Percentiles rank a stretch among this genome's conserved stretches.
Evolutionary conservation across 2,329 filamentous ascomycete species (phyloP).

Genomic region (Hypoxylon sp.): DNA sequence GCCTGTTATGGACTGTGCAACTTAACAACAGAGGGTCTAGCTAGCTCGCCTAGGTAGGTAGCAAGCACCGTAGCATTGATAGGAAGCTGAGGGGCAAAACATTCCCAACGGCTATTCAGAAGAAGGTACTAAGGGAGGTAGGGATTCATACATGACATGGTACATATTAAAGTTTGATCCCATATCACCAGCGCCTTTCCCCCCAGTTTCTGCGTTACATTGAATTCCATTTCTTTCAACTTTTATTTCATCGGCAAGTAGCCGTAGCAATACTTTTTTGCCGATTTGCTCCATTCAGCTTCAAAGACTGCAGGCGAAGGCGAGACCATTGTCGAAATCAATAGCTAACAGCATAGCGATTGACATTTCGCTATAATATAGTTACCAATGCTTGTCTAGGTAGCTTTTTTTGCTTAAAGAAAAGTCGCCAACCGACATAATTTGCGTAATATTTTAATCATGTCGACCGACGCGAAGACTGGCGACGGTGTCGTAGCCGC

Average conservation of each 20-base stretch:
- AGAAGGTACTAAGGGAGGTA: slow-evolving; percentile 6
- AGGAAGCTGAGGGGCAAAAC: slow-evolving; percentile 36
- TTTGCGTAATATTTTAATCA: slow-evolving; percentile 31
- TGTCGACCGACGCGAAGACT: slow-evolving; percentile 43
- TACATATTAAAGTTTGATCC: slow-evolving; percentile 23
- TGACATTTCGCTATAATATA: slow-evolving; percentile 12
- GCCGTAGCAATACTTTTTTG: not conserved
- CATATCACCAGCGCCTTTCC: slow-evolving; percentile 14
- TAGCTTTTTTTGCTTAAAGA: slow-evolving; percentile 5
- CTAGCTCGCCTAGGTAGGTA: slow-evolving; percentile 17
- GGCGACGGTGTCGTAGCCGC: slow-evolving; percentile 40
- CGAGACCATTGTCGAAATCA: not conserved
- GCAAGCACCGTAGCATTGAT: slow-evolving; percentile 14
- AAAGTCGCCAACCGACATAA: slow-evolving; percentile 15
- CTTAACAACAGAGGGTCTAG: not conserved
- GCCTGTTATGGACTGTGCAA: slow-evolving; percentile 3
- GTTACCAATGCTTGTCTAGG: slow-evolving; percentile 2
- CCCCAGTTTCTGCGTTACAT: slow-evolving; percentile 24
- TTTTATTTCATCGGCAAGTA: not conserved
- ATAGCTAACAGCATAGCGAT: slow-evolving; percentile 10
- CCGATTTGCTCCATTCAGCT: slow-evolving; percentile 3
- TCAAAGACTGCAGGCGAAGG: slow-evolving; percentile 8
- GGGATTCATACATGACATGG: slow-evolving; percentile 17
- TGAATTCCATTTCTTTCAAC: slow-evolving; percentile 7
- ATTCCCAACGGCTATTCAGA: slow-evolving; percentile 3